Conservation (phyloP, 2,329 filamentous ascomycete genomes). For the Trichoderma citrinoviride region DNA sequence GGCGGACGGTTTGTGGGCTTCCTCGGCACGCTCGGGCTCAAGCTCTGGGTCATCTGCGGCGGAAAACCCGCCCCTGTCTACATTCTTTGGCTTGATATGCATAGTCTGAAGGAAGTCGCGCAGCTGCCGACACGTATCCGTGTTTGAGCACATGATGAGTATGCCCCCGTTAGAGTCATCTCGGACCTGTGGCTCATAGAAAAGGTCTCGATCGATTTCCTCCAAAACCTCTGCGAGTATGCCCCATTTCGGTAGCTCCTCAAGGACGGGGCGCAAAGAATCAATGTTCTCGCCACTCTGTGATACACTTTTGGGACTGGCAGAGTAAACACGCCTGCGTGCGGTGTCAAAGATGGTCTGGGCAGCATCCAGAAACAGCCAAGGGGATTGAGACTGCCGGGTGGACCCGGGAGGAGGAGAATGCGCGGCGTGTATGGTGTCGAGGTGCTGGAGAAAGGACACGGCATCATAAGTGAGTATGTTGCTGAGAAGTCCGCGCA, state of each 20-base stretch:
- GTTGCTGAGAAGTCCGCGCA: constrained; percentile 77
- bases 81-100: constrained; percentile 62
- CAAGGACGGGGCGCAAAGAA: constrained; percentile 74
- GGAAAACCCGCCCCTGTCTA: constrained; percentile 34
- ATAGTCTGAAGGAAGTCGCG: constrained; percentile 90
- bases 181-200: constrained; percentile 71
- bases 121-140: constrained; percentile 80
- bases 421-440: constrained; percentile 89
- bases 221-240: constrained; percentile 85
- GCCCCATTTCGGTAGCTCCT: constrained; percentile 93
- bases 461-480: constrained; percentile 86
- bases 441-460: constrained; percentile 86
- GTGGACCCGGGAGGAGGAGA: constrained; percentile 84
- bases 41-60: constrained; percentile 40
- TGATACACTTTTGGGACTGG: constrained; percentile 56
- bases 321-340: constrained; percentile 80
- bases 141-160: constrained; percentile 91
- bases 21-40: constrained; percentile 47
- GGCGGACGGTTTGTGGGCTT: constrained; percentile 65
- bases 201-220: constrained; percentile 88
- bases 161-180: constrained; percentile 91
- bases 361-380: constrained; percentile 93
- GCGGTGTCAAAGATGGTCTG: constrained; percentile 92
- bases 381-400: constrained; percentile 85
- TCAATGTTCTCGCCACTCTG: constrained; percentile 48